phyloP scores from a whole-genome alignment of 345 rosid species.

The Boechera divaricarpa region DNA sequence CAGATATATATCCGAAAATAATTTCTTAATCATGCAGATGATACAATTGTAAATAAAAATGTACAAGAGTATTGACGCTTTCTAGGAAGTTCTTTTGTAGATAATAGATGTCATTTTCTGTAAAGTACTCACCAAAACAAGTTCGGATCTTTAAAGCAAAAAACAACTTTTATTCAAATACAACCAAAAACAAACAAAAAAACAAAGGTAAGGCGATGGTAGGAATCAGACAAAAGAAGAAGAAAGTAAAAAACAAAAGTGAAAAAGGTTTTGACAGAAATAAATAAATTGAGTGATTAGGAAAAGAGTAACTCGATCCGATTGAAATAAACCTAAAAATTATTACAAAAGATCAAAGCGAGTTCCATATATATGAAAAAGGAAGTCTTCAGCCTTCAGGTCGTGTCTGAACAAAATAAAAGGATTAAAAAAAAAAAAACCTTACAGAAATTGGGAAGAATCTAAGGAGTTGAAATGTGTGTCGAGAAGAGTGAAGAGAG shows the following conservation, averaged over 20 bases:
- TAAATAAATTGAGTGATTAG: background rate
- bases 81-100: no score
- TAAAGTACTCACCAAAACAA: slow-evolving; percentile 18
- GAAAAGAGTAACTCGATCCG: slow-evolving; percentile 23
- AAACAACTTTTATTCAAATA: background rate
- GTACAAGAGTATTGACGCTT: slow-evolving; percentile 14
- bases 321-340: background rate
- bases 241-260: slow-evolving; percentile 15
- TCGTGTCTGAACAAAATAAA: background rate
- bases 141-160: background rate
- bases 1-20: background rate
- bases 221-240: slow-evolving; percentile 27
- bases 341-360: background rate
- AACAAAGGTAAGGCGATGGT: background rate
- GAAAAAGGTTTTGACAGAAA: slow-evolving; percentile 6
- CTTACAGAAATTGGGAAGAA: slow-evolving; percentile 26
- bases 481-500: slow-evolving; percentile 13
- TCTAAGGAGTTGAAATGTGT: slow-evolving; percentile 22
- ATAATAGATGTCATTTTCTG: background rate
- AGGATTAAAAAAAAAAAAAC: background rate
- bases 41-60: background rate
- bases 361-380: background rate
- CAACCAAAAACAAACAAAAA: background rate
- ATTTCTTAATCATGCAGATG: background rate
- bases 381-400: background rate